These are phyloP conservation scores for Warburgia ugandensis DNA, from an alignment of 164 flowering plant species.

Conservation along the genomic window DNA sequence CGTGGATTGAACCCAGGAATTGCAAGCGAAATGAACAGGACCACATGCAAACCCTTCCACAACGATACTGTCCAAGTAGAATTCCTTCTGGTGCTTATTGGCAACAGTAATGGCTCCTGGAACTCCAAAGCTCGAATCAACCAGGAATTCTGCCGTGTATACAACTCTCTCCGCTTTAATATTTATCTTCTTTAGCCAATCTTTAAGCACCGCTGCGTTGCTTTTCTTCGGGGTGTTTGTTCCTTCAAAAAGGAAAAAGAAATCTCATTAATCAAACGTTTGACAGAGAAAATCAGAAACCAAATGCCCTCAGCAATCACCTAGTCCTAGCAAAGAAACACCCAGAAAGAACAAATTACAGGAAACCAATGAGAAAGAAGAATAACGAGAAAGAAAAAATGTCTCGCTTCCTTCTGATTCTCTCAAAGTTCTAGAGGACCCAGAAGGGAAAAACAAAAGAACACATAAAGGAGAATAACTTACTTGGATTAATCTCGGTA, in stretches of 20 bases:
- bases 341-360: too few species aligned
- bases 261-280: background rate
- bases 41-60: conserved; percentile 80
- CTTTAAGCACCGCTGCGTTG: conserved; percentile 49
- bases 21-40: conserved; percentile 77
- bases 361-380: too few species aligned
- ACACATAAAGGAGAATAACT: too few species aligned
- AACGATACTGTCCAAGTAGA: conserved; percentile 69
- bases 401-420: too few species aligned
- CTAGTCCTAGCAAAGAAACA: background rate
- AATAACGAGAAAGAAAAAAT: too few species aligned
- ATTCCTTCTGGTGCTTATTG: conserved; percentile 84
- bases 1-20: conserved; percentile 86
- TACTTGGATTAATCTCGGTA: conserved; percentile 75
- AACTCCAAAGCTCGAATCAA: conserved; percentile 63
- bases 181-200: conserved; percentile 77
- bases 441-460: too few species aligned
- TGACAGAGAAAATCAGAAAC: background rate
- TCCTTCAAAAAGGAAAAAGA: conserved; percentile 23
- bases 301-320: background rate
- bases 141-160: conserved; percentile 67
- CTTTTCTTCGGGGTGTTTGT: conserved; percentile 61
- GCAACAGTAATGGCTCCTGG: conserved; percentile 77
- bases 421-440: too few species aligned
- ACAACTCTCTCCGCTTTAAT: conserved; percentile 56